Conservation (phyloP, 2,329 filamentous ascomycete genomes). For the Phyllosticta capitalensis region DNA sequence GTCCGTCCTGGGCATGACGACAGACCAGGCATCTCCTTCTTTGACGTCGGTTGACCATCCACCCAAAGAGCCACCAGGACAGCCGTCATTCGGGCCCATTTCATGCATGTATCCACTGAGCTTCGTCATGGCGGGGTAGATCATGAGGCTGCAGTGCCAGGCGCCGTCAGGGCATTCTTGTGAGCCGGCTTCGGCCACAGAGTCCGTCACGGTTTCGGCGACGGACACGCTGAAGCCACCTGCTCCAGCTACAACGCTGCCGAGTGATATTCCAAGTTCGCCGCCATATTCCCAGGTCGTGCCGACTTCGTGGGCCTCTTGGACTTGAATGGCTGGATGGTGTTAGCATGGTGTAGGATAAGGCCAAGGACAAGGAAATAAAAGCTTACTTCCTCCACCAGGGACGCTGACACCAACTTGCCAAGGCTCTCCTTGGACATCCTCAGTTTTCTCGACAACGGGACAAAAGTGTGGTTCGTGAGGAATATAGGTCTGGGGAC, state of each 20-base stretch:
- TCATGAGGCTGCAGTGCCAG: neutral
- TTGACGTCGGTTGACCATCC: neutral
- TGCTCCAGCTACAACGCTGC: neutral
- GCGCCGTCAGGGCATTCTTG: neutral
- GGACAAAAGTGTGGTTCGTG: neutral
- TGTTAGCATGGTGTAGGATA: neutral
- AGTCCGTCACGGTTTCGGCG: neutral
- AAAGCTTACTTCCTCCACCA: neutral
- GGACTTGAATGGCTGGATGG: neutral
- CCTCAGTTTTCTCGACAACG: neutral
- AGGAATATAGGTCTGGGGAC: too few relatives aligned
- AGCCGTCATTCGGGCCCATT: neutral
- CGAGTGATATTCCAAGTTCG: neutral
- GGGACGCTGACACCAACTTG: neutral
- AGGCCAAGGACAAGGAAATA: too few relatives aligned
- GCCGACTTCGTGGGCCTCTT: neutral
- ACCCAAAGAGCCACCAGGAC: neutral
- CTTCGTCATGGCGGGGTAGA: neutral
- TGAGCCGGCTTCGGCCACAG: neutral
- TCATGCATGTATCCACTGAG: neutral
- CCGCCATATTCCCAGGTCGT: neutral
- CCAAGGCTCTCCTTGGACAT: neutral
- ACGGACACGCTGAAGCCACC: neutral
- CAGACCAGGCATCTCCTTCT: neutral
- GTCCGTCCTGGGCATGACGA: neutral